Base-by-base conservation (phyloP, 2,329 filamentous ascomycete species). In the Claviceps monticola region DNA sequence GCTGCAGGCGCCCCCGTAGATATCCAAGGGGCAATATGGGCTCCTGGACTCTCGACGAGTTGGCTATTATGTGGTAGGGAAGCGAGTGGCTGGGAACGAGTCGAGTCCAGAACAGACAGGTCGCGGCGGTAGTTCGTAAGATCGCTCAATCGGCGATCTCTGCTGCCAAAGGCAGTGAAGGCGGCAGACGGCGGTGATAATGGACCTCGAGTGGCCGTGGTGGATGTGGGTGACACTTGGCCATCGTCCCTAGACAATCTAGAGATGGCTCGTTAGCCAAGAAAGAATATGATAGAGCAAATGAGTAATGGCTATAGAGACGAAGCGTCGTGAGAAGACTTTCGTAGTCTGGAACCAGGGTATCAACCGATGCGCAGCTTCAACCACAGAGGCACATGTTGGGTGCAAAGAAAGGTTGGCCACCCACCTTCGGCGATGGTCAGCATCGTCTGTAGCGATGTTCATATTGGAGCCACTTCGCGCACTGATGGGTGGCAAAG, bases 71-170 rank as follows among this genome's bases (percentile, higher is more conserved):
- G 74, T 16, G 79, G 78, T 34, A 77, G 74, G 80, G 43, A 44
- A 14, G 50, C 19, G 14, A 39, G 29, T 13, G 47, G 44, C 80
- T 59, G 80, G 53, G 78, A 71, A 56, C 79, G 76, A 53, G 76
- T 73, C 37, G 78, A 76, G 56, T 87, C 82, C 60, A 87, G 72
- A 53, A 83, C 78, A 59, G 81, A 76, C 52, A 87, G 76, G 60
- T 88, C 83, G 69, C 83, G 84, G 61, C 83, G 80, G 64, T 87
- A 84, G 64, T 84, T 83, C 63, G 73, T 73, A 59, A 86, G 75
- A 62, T 84, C 80, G 69, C 74, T 77, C 62, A 76, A 66, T 58
- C 75, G 72, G 60, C 74, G 76, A 56, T 78, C 78, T 65, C 71
- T 68, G 54, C 71, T 68, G 54, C 71, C 71, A 54, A 68, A 50